phyloP scores from a whole-genome alignment of 352 stramenopile genomes.

The Phytophthora ohioensis region DNA sequence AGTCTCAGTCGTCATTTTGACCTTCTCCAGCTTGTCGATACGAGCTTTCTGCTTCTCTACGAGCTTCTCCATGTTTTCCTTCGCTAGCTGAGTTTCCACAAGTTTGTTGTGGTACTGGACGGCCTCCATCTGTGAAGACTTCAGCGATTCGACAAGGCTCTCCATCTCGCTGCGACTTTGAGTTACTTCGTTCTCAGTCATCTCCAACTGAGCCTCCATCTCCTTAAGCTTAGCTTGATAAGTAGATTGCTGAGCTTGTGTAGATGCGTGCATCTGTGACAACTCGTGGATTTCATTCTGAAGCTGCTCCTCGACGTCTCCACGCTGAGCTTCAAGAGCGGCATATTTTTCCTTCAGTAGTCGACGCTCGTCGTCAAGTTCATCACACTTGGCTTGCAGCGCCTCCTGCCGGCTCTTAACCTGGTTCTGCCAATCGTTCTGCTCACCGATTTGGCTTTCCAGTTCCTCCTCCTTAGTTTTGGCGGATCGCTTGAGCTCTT shows the following conservation, averaged over 20 bases:
- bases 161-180: constrained; percentile 58
- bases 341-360: constrained; percentile 38
- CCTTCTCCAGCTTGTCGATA: constrained; percentile 83
- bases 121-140: constrained; percentile 64
- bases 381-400: constrained; percentile 43
- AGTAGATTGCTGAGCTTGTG: constrained; percentile 35
- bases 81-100: constrained; percentile 43
- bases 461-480: constrained; percentile 44
- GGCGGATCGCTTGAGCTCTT: constrained; percentile 33
- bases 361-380: constrained; percentile 41
- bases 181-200: constrained; percentile 61
- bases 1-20: constrained; percentile 85
- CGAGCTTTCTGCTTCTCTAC: constrained; percentile 64
- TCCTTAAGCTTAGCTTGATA: constrained; percentile 40
- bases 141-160: constrained; percentile 60
- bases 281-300: constrained; percentile 39
- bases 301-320: constrained; percentile 41
- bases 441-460: constrained; percentile 32
- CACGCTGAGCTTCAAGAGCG: constrained; percentile 40
- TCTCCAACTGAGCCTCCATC: constrained; percentile 56
- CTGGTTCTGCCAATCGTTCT: constrained; percentile 34
- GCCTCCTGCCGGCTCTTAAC: constrained; percentile 39
- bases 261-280: constrained; percentile 34
- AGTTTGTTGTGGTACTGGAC: constrained; percentile 64
- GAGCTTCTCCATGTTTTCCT: constrained; percentile 57